Conservation (phyloP, 2,329 filamentous ascomycete species). For the Gliomastix tumulicola region DNA sequence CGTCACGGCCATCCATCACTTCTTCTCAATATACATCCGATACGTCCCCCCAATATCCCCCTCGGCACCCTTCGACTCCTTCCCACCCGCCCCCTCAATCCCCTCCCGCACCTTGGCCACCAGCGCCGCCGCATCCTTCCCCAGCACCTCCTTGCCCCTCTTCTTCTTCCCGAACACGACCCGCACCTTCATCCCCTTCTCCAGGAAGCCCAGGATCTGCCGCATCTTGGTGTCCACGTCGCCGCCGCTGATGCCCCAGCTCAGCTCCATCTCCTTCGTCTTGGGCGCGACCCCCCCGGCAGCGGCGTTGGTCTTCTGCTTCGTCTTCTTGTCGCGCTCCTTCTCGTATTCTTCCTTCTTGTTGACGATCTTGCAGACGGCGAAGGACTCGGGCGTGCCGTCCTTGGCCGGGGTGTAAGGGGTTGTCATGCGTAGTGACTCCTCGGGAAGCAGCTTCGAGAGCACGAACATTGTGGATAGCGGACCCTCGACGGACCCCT, state of each 20-base stretch:
- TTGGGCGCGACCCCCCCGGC: conserved; percentile 33
- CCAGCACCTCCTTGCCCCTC: conserved; percentile 52
- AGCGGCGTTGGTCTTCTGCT: conserved; percentile 32
- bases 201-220: conserved; percentile 51
- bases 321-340: conserved; percentile 33
- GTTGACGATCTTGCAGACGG: conserved; percentile 66
- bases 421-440: conserved; percentile 33
- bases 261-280: conserved; percentile 77
- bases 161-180: conserved; percentile 62
- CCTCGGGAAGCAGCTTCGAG: conserved; percentile 20
- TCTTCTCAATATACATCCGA: conserved; percentile 23
- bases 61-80: conserved; percentile 34
- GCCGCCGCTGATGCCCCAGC: conserved; percentile 64
- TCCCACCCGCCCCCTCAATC: conserved; percentile 25
- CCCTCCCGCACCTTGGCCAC: conserved; percentile 32
- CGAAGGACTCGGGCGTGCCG: conserved; percentile 20
- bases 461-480: conserved; percentile 31
- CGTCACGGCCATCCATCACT: conserved; percentile 13
- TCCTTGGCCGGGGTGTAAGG: conserved; percentile 24
- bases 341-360: conserved; percentile 42
- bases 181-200: conserved; percentile 70
- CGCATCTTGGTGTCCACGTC: conserved; percentile 12
- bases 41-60: conserved; percentile 36
- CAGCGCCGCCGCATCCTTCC: conserved; percentile 50
- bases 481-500: conserved; percentile 30